These are phyloP conservation scores for Alnus rubra DNA, from an alignment of 306 rosid genomes.

Conservation along the genomic window DNA sequence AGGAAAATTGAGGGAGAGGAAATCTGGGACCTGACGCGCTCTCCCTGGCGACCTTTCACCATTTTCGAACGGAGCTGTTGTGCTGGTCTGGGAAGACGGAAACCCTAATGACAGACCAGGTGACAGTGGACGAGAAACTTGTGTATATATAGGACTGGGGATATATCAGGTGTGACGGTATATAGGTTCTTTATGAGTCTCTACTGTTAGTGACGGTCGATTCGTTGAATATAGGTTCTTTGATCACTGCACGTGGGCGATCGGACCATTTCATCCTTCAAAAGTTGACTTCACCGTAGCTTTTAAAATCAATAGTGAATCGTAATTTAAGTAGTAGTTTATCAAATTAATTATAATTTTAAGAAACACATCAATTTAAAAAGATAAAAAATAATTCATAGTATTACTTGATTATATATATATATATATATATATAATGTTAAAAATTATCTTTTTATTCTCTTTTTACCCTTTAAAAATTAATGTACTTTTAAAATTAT, in stretches of 20 bases:
- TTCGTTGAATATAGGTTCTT: not conserved
- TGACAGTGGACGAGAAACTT: not conserved
- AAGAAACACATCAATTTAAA: too few species aligned
- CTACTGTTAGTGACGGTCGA: not conserved
- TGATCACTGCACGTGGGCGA: not conserved
- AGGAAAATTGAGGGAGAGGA: not conserved
- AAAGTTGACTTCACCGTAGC: too few species aligned
- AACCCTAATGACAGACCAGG: slow-evolving; percentile 15
- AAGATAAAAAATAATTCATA: too few species aligned
- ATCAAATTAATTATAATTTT: too few species aligned
- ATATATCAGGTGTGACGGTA: not conserved
- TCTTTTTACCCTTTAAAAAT: too few species aligned
- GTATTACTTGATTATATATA: too few species aligned
- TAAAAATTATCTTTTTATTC: too few species aligned
- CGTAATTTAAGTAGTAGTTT: too few species aligned
- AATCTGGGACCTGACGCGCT: slow-evolving; percentile 66
- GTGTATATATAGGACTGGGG: not conserved
- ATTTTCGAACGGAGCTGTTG: slow-evolving; percentile 34
- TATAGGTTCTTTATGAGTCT: not conserved
- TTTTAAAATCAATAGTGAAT: too few species aligned
- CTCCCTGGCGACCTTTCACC: slow-evolving; percentile 94
- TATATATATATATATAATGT: too few species aligned
- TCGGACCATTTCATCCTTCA: too few species aligned
- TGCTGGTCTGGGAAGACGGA: slow-evolving; percentile 15
- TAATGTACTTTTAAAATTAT: too few species aligned